Percentiles rank a stretch among this genome's conserved stretches.
These are phyloP conservation scores for Blastocystis sp. DNA, from an alignment of 352 stramenopile genomes.

Conservation along the genomic window DNA sequence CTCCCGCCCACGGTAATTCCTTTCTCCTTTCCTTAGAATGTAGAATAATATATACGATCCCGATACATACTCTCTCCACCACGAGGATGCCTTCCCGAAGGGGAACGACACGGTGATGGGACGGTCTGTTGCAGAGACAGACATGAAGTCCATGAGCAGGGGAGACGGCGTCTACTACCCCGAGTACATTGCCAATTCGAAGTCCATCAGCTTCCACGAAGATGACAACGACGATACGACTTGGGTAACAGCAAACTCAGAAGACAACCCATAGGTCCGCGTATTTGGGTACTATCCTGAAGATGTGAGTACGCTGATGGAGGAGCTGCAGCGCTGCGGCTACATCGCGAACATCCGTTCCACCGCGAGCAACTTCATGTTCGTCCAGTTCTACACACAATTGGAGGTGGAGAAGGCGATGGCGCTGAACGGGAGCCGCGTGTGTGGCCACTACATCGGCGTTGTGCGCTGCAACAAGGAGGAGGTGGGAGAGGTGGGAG, in stretches of 20 bases:
- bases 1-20: neutral
- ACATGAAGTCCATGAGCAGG: neutral
- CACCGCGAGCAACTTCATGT: conserved; percentile 27
- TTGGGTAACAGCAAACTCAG: neutral
- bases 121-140: neutral
- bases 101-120: neutral
- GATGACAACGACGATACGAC: conserved; percentile 11
- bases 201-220: conserved; percentile 17
- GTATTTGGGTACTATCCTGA: conserved; percentile 10
- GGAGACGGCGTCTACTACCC: neutral
- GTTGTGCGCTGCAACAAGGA: neutral
- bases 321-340: conserved; percentile 17
- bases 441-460: conserved; percentile 14
- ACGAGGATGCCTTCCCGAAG: neutral
- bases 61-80: neutral
- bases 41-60: conserved; percentile 27
- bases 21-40: neutral
- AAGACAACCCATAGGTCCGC: neutral
- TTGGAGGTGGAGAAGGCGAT: conserved; percentile 26
- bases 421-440: neutral
- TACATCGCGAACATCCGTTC: conserved; percentile 18
- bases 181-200: conserved; percentile 8
- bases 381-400: conserved; percentile 3
- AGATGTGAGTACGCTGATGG: neutral
- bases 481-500: neutral